phyloP scores from a whole-genome alignment of 345 rosid species.

The Boechera stricta region DNA sequence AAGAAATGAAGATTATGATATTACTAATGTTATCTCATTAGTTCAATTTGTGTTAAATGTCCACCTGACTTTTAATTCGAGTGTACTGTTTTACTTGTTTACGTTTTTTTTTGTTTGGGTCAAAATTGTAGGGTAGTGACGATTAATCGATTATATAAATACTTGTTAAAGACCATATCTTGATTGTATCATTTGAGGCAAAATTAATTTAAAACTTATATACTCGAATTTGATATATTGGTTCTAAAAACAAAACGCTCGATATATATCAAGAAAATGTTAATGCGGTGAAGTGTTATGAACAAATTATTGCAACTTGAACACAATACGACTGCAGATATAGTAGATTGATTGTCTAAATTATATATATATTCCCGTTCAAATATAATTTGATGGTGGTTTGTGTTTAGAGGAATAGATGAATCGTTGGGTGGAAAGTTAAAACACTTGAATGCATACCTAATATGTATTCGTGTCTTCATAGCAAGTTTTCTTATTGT shows the following conservation, averaged over 20 bases:
- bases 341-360: not conserved
- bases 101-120: not conserved
- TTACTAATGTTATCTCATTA: not conserved
- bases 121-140: not conserved
- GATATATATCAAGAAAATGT: too few relatives aligned
- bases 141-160: too few relatives aligned
- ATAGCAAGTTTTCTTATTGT: not conserved
- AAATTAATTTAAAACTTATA: too few relatives aligned
- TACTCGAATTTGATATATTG: too few relatives aligned
- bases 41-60: not conserved
- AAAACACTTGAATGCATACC: not conserved
- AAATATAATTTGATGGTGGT: not conserved
- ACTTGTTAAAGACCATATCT: too few relatives aligned
- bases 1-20: not conserved
- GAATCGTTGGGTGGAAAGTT: conserved; percentile 1
- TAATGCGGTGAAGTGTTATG: not conserved
- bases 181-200: too few relatives aligned
- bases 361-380: too few relatives aligned
- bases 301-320: not conserved
- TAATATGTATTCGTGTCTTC: not conserved
- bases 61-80: not conserved
- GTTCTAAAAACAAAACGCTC: too few relatives aligned
- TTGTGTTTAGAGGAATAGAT: conserved; percentile 9
- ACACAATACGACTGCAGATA: not conserved
- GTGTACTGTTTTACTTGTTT: not conserved